These are phyloP conservation scores for Alternaria ventricosa DNA, from an alignment of 2,329 filamentous ascomycete species.

Conservation along the genomic window DNA sequence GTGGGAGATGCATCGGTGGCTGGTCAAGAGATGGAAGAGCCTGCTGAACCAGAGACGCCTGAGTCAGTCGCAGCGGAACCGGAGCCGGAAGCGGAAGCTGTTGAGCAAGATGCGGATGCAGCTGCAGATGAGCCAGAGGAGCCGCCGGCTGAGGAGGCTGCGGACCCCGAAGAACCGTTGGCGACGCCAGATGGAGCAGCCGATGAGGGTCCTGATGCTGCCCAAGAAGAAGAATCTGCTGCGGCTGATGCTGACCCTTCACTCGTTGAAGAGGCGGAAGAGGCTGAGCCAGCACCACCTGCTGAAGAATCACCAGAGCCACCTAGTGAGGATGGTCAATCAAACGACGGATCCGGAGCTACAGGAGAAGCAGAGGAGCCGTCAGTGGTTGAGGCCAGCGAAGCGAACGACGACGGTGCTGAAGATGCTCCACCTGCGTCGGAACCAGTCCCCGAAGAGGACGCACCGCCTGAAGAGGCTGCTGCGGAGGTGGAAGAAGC, in stretches of 20 bases:
- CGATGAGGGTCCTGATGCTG: background rate
- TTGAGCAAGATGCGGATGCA: background rate
- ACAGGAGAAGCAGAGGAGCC: conserved; percentile 1
- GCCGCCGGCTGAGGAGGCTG: background rate
- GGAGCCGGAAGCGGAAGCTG: background rate
- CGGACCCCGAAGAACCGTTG: background rate
- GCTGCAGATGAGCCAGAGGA: background rate
- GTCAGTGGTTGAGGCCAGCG: background rate
- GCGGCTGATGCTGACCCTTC: background rate
- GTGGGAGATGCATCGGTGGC: background rate
- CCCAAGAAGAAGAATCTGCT: background rate
- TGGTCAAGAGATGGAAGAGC: background rate
- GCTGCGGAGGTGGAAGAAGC: background rate
- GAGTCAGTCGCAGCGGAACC: background rate
- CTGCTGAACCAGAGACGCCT: conserved; percentile 5
- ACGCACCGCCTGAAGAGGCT: background rate
- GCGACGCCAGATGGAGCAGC: background rate
- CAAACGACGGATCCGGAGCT: background rate
- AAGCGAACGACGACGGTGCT: background rate
- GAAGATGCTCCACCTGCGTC: conserved; percentile 3
- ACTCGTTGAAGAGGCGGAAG: background rate
- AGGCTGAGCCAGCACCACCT: background rate
- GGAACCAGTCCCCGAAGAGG: conserved; percentile 2
- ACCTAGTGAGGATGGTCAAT: background rate
- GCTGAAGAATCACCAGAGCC: background rate